These are phyloP conservation scores for Fraxinus anomala DNA, from an alignment of 257 asterid genomes.

Conservation along the genomic window DNA sequence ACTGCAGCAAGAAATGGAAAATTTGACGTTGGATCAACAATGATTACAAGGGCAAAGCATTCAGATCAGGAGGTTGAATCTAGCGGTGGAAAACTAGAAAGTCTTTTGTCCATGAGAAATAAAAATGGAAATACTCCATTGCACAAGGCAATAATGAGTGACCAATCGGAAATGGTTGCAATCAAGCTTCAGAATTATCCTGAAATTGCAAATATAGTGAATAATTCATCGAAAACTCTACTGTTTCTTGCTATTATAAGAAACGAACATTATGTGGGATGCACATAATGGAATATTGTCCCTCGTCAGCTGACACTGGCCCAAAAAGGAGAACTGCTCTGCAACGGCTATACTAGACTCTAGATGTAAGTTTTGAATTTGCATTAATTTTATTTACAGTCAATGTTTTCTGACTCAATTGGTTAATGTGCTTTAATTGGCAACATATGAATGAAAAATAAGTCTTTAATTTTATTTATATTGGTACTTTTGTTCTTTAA, in stretches of 20 bases:
- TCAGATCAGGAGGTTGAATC: neutral
- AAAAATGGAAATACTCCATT: neutral
- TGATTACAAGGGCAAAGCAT: neutral
- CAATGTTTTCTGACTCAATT: too few species aligned
- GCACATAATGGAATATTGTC: neutral
- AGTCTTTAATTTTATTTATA: too few species aligned
- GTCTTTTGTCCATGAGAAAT: neutral
- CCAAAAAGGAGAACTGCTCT: constrained; percentile 6
- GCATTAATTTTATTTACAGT: neutral
- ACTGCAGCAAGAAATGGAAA: constrained; percentile 11
- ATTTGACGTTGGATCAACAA: neutral
- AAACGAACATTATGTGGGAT: too few species aligned
- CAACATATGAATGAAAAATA: too few species aligned
- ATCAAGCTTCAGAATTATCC: constrained; percentile 1
- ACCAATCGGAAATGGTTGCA: neutral
- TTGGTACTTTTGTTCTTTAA: too few species aligned
- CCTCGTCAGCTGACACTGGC: neutral
- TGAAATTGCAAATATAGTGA: too few species aligned
- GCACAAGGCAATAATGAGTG: constrained; percentile 18
- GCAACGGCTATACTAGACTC: too few species aligned
- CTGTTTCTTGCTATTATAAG: constrained; percentile 7
- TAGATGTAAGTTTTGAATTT: neutral
- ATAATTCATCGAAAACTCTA: neutral
- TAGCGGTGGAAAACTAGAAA: neutral
- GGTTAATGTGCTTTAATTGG: too few species aligned